Evolutionary conservation across 495 filamentous ascomycete genomes (phyloP).

Genomic region (Penicillium cinerascens): DNA sequence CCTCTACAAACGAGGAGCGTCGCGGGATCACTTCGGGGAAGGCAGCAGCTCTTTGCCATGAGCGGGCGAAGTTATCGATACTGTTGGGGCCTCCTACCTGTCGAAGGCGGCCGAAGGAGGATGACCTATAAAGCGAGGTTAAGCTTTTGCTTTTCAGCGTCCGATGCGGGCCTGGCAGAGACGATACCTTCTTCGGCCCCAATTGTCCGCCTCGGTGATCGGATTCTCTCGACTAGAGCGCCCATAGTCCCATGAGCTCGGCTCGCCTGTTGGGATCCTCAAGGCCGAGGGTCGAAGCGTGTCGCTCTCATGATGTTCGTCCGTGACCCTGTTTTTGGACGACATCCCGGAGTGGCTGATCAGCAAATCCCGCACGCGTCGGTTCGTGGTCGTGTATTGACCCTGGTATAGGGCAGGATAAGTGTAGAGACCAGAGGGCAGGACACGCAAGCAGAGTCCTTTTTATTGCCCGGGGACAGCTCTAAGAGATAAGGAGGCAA

Average conservation of each 20-base stretch:
- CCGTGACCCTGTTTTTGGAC: slow-evolving; percentile 2
- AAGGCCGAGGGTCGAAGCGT: background rate
- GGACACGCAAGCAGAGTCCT: background rate
- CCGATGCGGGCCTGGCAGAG: background rate
- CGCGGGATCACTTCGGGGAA: slow-evolving; percentile 83
- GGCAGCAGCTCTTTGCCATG: slow-evolving; percentile 86
- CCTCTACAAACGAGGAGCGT: slow-evolving; percentile 64
- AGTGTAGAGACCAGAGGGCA: background rate
- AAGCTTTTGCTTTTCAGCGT: background rate
- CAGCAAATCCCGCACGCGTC: background rate
- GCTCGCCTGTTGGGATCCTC: slow-evolving; percentile 8
- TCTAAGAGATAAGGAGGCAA: background rate
- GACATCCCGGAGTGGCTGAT: slow-evolving; percentile 7
- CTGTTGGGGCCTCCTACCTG: slow-evolving; percentile 90
- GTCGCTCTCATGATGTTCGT: slow-evolving; percentile 5
- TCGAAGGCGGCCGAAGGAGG: slow-evolving; percentile 74
- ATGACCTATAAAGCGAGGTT: slow-evolving; percentile 23
- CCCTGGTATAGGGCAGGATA: too few species aligned
- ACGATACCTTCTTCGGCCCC: slow-evolving; percentile 19
- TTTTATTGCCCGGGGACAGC: background rate
- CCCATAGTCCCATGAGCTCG: slow-evolving; percentile 20
- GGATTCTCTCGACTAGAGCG: slow-evolving; percentile 9
- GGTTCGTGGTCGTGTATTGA: background rate
- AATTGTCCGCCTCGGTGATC: slow-evolving; percentile 15
- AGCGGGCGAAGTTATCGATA: slow-evolving; percentile 89